Base-by-base conservation (phyloP, 2,329 filamentous ascomycete genomes). In the Tolypocladium cylindrosporum region DNA sequence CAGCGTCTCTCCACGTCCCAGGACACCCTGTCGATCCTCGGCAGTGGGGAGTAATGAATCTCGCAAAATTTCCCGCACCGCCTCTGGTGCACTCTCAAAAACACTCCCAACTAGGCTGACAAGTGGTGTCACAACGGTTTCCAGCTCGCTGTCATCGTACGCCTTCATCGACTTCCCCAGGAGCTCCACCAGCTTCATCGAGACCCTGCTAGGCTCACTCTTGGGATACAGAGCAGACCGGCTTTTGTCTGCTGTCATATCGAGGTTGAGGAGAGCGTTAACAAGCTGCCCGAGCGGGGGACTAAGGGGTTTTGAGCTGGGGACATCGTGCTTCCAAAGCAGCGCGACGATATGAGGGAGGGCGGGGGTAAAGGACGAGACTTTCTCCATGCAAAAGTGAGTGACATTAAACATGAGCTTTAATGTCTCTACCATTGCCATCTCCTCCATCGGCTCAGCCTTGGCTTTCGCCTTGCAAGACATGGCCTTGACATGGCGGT, bases 351-450 rank as follows among this genome's bases (percentile, higher is more conserved):
- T 82, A 59, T 85, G 79, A 13, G 85, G 80, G 48, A 95, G 80
- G 3, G 87, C 84, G 27, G 81, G 75, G 1, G 84, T 84, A 67
- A 97, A 95, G 0, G 77, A 73, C 0, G 76, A 70, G 5, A 75
- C 73, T 34, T 87, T 78, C 48, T 86, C 79, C 4, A 85, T 83
- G 63, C 87, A 88, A 66, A 86, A 85, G 65, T 92, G 86, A 1
- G 88, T 89, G 56, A 96, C 79, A 71, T 97, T 97, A 78, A 95
- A 97, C 55, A 96, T 75, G 45, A 97, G 79, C 68, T 96, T 97
- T 55, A 94, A 76, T 0, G 89, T 93, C 71, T 97, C 93, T 10
- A 79, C 80, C 42, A 97, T 78, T 0, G 92, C 91, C 83, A 93
- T 85, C 59, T 88, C 85, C 62, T 88, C 85, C 80, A 92, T 89